Evolutionary conservation across 164 flowering plant species (phyloP), one percentile per base, ranked within the genome.

Genomic region (Dillenia turbinata): DNA sequence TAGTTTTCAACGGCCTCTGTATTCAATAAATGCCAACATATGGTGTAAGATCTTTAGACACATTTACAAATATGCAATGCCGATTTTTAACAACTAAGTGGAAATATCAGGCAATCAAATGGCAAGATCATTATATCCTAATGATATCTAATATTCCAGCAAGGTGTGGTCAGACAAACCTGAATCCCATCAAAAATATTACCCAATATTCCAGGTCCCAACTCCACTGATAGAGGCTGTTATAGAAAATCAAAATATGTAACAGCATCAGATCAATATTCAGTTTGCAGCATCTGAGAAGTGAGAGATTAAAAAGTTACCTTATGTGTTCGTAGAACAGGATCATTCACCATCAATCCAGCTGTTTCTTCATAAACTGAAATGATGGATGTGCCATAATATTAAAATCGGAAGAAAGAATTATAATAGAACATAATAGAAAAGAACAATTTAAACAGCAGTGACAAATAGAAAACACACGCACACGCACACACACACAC

Each of bases 161-260:
- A 10, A 12, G 5, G 1, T 24, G 60, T 19, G 44, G 54, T 50
- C 9, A 57, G 17, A 65, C 82, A 65, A 51, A 95, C 99, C 97
- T 95, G 99, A 73, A 95, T 95, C 14, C 99, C 99, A 75, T 95
- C 97, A 83, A 95, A 95, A 43, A 92, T 95, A 70, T 89, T 95
- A 57, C 99, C 99, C 83, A 95, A 67, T 60, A 95, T 95, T 68
- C 98, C 97, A 71, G 97, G 99, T 66, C 98, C 97, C 68, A 95
- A 69, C 80, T 95, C 97, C 67, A 95, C 99, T 5, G 99, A 95
- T 15, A 95, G 77, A 54, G 99, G 99, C 99, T 95, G 94, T 47
- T 78, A 74, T 12, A 9, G 44, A 9, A 68, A 70, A 33, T 17
- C 9, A 17, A 12, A 56, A 49, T 1, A 56, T 43, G 49, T 54